A percentile compares a stretch with the other conserved stretches of the same genome.
These are phyloP conservation scores for Selaginella moellendorffii DNA, from an alignment of 75 land plant species.

Conservation along the genomic window DNA sequence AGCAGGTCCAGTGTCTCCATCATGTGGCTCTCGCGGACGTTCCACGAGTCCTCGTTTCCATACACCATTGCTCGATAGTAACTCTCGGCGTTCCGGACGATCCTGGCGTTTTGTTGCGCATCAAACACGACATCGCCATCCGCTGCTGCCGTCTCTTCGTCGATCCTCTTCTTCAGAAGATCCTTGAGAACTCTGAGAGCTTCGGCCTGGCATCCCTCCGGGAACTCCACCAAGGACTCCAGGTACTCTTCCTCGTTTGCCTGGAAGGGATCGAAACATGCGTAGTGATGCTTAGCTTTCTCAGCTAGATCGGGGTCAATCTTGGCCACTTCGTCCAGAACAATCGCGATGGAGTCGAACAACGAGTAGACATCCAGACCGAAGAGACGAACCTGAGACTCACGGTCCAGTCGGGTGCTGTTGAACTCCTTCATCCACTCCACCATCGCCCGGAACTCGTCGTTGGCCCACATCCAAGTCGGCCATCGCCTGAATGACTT, in stretches of 20 bases:
- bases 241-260: conserved; percentile 10
- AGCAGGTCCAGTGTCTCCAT: conserved; percentile 16
- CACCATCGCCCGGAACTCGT: conserved; percentile 6
- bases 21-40: conserved; percentile 20
- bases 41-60: conserved; percentile 14
- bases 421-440: conserved; percentile 12
- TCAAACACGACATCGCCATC: not conserved
- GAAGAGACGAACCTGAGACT: conserved; percentile 6
- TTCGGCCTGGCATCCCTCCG: conserved; percentile 14
- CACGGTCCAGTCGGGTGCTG: not conserved
- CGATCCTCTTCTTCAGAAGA: conserved; percentile 9
- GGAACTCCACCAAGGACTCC: not conserved
- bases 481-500: conserved; percentile 15
- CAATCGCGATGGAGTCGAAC: conserved; percentile 14
- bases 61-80: conserved; percentile 17
- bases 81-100: conserved; percentile 12
- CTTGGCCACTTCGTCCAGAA: not conserved
- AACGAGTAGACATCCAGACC: conserved; percentile 22
- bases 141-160: not conserved
- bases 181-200: too few relatives aligned
- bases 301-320: not conserved
- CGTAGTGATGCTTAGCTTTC: not conserved
- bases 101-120: conserved; percentile 12
- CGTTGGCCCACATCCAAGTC: conserved; percentile 22
- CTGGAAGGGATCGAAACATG: conserved; percentile 12